These are phyloP conservation scores for Pichia phayaonensis DNA, from an alignment of 805 yeast genomes.

Conservation along the genomic window DNA sequence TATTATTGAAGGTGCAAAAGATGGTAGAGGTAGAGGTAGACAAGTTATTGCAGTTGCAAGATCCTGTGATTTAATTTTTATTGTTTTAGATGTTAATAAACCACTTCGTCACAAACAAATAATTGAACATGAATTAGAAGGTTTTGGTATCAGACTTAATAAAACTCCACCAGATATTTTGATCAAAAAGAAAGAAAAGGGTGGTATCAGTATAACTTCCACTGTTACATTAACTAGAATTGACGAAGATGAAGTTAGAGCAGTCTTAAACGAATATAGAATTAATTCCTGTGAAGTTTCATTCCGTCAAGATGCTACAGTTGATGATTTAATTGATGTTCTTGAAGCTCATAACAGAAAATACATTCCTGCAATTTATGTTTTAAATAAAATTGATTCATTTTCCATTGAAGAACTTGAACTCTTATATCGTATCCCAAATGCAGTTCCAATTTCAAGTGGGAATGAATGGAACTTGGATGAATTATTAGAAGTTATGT, in stretches of 20 bases:
- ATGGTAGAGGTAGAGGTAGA: constrained; percentile 87
- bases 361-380: constrained; percentile 93
- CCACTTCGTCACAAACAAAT: constrained; percentile 91
- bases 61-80: constrained; percentile 87
- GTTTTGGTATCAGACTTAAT: constrained; percentile 93
- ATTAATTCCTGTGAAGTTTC: constrained; percentile 95
- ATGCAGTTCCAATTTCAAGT: constrained; percentile 94
- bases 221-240: constrained; percentile 89
- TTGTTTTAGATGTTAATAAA: constrained; percentile 92
- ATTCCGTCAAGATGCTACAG: constrained; percentile 94
- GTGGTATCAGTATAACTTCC: constrained; percentile 89
- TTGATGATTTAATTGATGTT: constrained; percentile 92
- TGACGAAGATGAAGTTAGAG: constrained; percentile 88
- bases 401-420: constrained; percentile 91
- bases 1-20: constrained; percentile 85
- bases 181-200: constrained; percentile 87
- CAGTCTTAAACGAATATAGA: constrained; percentile 93
- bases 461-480: constrained; percentile 97
- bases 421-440: constrained; percentile 82
- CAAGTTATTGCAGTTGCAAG: constrained; percentile 99
- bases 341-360: constrained; percentile 85
- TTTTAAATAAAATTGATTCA: constrained; percentile 91
- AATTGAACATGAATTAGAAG: constrained; percentile 92
- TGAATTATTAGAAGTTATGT: constrained; percentile 89
- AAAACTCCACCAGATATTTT: constrained; percentile 89